Evolutionary conservation across 2,329 filamentous ascomycete genomes (phyloP), one percentile per base, ranked within the genome.

Genomic region (Venturia asperata): DNA sequence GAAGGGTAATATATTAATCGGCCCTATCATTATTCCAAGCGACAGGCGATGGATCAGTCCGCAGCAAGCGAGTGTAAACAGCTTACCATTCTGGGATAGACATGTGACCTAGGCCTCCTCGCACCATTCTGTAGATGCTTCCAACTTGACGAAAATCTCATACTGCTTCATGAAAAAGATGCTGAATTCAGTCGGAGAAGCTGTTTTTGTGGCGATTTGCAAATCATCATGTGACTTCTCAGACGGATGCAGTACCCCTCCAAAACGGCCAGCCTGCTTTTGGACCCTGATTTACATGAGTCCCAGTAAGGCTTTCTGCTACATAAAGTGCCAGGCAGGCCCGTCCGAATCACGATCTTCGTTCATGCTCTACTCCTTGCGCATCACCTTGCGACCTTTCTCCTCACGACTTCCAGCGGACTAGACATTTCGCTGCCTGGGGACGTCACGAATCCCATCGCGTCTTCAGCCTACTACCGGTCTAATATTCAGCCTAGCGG

Each of bases 221-320:
- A 58, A 13, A 34, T 37, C 13, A 15, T 27, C 9, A 49, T 49
- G 27, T 49, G 47, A 27, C 3, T 15, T 37, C 52, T 3, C 6
- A 30, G 39, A 56, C 6, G 17, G 39, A 56, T 56, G 15, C 52
- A 34, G 27, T 24, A 58, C 27, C 30, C 52, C 52, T 58, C 27
- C 27, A 58, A 58, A 34, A 34, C 49, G 15, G 24, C 49, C 49
- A 30, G 13, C 49, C 30, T 56, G 24, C 24, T 37, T 56, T 37
- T 19, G 49, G 49, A 56, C 49, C 49, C 49, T 56, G 49, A 9
- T 34, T 34, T 2, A 34, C 30, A 6, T 56, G 49, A 56, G 34
- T 56, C 19, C 24, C 49, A 58, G 30, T 19, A 58, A 58, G 52
- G 52, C 52, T 58, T 17, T 58, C 30, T 30, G 49, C 52, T 58